Percentiles rank a stretch among this genome's conserved stretches.
Conservation (phyloP, 1,284 basidiomycete species). For the Ganoderma boninense region DNA sequence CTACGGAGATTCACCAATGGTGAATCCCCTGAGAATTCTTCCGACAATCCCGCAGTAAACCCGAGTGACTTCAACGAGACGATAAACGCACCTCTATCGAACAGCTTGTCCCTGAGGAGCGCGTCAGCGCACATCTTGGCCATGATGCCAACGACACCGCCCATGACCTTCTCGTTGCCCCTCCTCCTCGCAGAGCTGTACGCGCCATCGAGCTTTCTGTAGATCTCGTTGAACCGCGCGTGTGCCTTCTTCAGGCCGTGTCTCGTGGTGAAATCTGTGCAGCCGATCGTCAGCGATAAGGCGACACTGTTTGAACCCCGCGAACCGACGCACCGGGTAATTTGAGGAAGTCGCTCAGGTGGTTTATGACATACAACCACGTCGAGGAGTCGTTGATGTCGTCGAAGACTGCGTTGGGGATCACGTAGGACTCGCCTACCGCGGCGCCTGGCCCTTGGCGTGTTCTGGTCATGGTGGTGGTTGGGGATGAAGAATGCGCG, state of each 20-base stretch:
- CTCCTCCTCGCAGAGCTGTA: constrained; percentile 22
- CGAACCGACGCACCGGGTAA: constrained; percentile 53
- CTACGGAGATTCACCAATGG: no score
- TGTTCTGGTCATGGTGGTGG: constrained; percentile 2
- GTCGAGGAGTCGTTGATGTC: constrained; percentile 9
- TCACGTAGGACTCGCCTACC: constrained; percentile 4
- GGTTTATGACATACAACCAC: constrained; percentile 40
- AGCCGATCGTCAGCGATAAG: background rate
- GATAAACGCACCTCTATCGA: constrained; percentile 53
- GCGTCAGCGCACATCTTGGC: constrained; percentile 67
- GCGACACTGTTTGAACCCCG: background rate
- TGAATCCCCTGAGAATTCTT: no score
- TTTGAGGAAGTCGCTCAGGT: constrained; percentile 50
- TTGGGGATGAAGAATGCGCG: background rate
- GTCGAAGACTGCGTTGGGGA: constrained; percentile 5
- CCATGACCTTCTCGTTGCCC: constrained; percentile 32
- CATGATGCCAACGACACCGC: no score
- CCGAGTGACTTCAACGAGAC: no score
- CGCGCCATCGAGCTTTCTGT: constrained; percentile 50
- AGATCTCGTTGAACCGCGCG: constrained; percentile 58
- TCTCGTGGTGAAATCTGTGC: constrained; percentile 58
- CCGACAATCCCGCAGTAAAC: no score
- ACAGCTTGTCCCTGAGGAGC: constrained; percentile 60
- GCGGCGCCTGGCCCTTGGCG: background rate
- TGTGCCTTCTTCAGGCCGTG: constrained; percentile 67